Evolutionary conservation across 2,329 filamentous ascomycete species (phyloP), one percentile per base, ranked within the genome.

Genomic region (Hymenoscyphus fraxineus): DNA sequence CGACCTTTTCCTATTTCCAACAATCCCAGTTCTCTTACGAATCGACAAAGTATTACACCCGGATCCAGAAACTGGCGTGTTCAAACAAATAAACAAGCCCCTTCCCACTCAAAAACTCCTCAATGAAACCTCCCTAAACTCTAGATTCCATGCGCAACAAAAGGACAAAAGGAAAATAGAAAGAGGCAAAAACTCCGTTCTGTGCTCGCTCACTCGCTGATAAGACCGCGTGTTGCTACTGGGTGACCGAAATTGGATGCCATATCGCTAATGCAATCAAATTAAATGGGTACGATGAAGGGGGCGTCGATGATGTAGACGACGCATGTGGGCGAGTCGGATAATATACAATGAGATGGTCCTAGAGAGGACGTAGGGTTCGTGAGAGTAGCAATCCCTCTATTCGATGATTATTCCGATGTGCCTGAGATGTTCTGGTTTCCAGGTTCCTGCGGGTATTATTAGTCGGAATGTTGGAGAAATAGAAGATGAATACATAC

Each of bases 361-460:
- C 19, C 38, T 40, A n/a, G 35, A 59, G 41, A 16, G 41, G 47
- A 54, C 19, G 47, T 6, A 22, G 16, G 38, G 58, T 31, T 40
- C 54, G n/a, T 22, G 27, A 51, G 54, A 27, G 54, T 61, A 7
- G 32, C 16, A 54, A 22, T 44, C 19, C 35, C 39, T 35, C 57
- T 64, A 27, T 22, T 47, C 59, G 12, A 41, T 67, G 16, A 55
- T 47, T 10, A 54, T 22, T 39, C 88, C 88, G 71, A 92, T 90
- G 71, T 91, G 87, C 68, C 89, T 83, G 73, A 90, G 85, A 70
- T 77, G 83, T 73, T 91, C 88, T 31, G 89, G 88, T 76, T 92
- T 92, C 89, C 89, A 92, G 3, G 88, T 88, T 59, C 89, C 89
- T 92, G 72, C 41, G 60, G 19, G 31, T 27, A 51, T 27, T 58